A percentile compares a stretch with the other conserved stretches of the same genome.
These are phyloP conservation scores for Melaleuca alternifolia DNA, from an alignment of 345 rosid species.

Conservation along the genomic window DNA sequence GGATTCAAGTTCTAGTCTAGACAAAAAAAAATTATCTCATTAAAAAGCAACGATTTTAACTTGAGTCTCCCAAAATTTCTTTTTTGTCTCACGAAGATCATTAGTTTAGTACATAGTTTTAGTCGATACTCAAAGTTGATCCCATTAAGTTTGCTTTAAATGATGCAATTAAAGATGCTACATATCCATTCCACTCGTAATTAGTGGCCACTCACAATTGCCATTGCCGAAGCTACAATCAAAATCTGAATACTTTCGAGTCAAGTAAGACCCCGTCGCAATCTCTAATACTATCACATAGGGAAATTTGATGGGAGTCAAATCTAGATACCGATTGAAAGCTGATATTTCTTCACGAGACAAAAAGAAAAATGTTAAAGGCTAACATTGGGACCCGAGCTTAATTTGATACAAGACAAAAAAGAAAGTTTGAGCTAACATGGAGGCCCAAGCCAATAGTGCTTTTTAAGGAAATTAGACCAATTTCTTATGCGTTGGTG, in stretches of 20 bases:
- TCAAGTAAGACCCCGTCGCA: background rate
- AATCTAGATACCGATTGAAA: background rate
- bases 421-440: background rate
- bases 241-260: background rate
- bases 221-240: accelerated
- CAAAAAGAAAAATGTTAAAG: background rate
- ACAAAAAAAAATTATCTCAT: background rate
- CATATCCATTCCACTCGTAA: background rate
- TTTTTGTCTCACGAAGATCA: background rate
- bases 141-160: background rate
- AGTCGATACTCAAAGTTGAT: accelerated
- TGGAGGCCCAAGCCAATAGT: background rate
- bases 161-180: background rate
- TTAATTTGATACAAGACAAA: background rate
- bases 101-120: background rate
- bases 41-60: background rate
- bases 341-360: background rate
- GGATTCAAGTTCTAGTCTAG: background rate
- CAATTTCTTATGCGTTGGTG: background rate
- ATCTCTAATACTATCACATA: background rate
- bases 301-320: background rate
- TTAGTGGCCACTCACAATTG: accelerated
- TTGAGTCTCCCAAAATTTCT: background rate
- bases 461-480: background rate
- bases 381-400: background rate